Conservation (phyloP, 805 yeast genomes). For the Clavispora vitiphila region DNA sequence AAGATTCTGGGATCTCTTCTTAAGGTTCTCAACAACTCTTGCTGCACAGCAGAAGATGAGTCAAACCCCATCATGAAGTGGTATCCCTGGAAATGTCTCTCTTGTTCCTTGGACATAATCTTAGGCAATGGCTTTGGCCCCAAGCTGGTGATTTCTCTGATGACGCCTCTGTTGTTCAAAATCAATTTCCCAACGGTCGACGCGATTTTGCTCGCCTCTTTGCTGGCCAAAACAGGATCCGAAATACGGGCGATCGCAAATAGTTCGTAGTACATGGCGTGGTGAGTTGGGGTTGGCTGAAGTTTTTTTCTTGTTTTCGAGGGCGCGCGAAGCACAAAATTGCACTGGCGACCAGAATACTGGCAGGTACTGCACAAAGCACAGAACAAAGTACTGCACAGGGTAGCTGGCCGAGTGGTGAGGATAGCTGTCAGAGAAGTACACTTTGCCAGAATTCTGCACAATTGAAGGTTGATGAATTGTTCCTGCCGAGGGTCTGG, state of each 20-base stretch:
- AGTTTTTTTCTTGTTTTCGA: background rate
- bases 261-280: constrained; percentile 77
- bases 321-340: constrained; percentile 1
- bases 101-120: constrained; percentile 78
- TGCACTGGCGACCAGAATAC: too few species aligned
- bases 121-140: constrained; percentile 79
- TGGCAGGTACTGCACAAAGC: too few species aligned
- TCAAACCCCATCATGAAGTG: constrained; percentile 86
- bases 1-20: constrained; percentile 88
- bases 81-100: constrained; percentile 84
- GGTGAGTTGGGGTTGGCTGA: background rate
- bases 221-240: constrained; percentile 40
- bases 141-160: constrained; percentile 73
- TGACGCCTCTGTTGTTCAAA: constrained; percentile 88
- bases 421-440: too few species aligned
- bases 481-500: too few species aligned
- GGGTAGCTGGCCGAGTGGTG: too few species aligned
- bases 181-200: constrained; percentile 76
- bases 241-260: constrained; percentile 83
- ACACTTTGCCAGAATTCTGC: too few species aligned
- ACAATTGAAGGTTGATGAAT: too few species aligned
- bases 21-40: constrained; percentile 74
- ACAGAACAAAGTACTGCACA: too few species aligned
- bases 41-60: constrained; percentile 78
- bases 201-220: constrained; percentile 40